These are phyloP conservation scores for Hypoxylon fuscum DNA, from an alignment of 495 filamentous ascomycete species.

Conservation along the genomic window DNA sequence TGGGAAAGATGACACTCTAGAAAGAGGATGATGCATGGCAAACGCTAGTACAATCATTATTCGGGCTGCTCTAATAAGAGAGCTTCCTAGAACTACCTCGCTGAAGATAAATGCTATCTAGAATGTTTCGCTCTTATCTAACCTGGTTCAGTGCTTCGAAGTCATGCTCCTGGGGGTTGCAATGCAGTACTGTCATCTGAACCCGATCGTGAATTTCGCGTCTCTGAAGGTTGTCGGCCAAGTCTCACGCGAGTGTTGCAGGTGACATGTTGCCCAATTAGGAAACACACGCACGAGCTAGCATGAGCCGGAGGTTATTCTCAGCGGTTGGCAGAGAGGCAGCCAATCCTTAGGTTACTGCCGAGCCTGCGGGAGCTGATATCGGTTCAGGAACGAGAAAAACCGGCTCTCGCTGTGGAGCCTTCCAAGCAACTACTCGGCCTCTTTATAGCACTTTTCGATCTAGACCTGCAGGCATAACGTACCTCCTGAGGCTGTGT, in stretches of 20 bases:
- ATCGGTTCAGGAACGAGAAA: conserved; percentile 22
- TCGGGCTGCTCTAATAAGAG: background rate
- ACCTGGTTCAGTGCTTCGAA: conserved; percentile 3
- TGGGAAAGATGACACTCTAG: background rate
- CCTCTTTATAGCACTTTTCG: conserved; percentile 2
- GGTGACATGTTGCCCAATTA: conserved; percentile 26
- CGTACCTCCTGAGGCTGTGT: conserved; percentile 17
- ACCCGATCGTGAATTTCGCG: background rate
- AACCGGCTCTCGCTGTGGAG: background rate
- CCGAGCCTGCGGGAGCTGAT: conserved; percentile 25
- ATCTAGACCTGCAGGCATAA: conserved; percentile 5
- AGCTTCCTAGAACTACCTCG: background rate
- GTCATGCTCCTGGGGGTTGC: conserved; percentile 6
- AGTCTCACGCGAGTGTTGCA: conserved; percentile 26
- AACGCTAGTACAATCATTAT: background rate
- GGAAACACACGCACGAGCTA: background rate
- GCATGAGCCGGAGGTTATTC: background rate
- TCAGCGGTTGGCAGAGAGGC: background rate
- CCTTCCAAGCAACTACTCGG: background rate
- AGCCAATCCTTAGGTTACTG: conserved; percentile 17
- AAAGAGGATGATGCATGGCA: background rate
- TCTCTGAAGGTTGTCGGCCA: conserved; percentile 12
- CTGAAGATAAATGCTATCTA: conserved; percentile 1
- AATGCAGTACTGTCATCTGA: conserved; percentile 28
- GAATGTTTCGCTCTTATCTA: background rate